phyloP scores from a whole-genome alignment of 2,329 filamentous ascomycete species.

The Colletotrichum truncatum region DNA sequence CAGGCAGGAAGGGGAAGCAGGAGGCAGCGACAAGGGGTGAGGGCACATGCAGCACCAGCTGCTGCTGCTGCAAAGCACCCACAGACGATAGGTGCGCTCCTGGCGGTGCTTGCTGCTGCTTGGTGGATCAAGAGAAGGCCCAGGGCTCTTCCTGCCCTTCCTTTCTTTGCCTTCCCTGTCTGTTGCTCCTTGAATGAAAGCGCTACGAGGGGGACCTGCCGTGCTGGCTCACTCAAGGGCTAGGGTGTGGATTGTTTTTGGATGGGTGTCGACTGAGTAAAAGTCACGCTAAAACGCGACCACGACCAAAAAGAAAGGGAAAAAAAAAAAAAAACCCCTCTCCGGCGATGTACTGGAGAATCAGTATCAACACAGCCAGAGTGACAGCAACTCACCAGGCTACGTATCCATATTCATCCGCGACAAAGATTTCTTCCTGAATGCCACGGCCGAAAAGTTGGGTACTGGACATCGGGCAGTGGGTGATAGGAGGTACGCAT shows the following conservation, averaged over 20 bases:
- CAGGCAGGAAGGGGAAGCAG: not conserved
- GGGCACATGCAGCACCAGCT: not conserved
- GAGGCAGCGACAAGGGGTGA: not conserved
- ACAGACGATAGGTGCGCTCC: too few species aligned
- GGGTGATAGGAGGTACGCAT: not conserved
- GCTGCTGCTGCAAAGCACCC: too few species aligned
- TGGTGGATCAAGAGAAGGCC: not conserved
- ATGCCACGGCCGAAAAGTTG: too few species aligned
- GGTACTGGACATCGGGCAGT: too few species aligned
- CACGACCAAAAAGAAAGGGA: not conserved
- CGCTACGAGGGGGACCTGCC: not conserved
- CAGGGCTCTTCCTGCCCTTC: not conserved
- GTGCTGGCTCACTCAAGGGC: not conserved
- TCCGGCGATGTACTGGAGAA: constrained; percentile 7
- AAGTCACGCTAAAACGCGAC: constrained; percentile 14
- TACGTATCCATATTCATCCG: not conserved
- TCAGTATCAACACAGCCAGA: not conserved
- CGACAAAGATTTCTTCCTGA: not conserved
- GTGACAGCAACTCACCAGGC: not conserved
- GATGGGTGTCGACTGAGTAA: not conserved
- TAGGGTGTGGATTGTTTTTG: not conserved
- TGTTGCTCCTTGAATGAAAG: not conserved
- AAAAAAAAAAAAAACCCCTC: too few species aligned
- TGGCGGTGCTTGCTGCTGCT: not conserved
- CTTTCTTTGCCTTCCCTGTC: not conserved